Conservation (phyloP, 495 filamentous ascomycete genomes). For the Oidiodendron maius region DNA sequence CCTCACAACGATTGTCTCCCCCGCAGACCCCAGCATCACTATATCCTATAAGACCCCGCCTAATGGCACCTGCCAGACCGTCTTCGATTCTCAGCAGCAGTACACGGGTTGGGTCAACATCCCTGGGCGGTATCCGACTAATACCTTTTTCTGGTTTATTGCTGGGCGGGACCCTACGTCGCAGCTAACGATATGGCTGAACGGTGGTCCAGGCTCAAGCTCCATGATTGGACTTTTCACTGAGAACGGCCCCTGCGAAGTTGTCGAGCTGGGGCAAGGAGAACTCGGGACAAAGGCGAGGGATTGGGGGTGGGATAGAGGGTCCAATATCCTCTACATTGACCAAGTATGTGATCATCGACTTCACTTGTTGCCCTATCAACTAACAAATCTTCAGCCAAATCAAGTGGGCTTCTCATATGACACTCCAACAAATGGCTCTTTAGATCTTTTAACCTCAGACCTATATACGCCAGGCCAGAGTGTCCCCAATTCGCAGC, state of each 20-base stretch:
- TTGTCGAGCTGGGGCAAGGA: conserved; percentile 43
- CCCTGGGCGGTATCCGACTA: conserved; percentile 52
- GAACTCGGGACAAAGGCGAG: conserved; percentile 31
- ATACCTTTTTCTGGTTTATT: conserved; percentile 79
- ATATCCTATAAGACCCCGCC: conserved; percentile 54
- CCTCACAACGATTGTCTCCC: conserved; percentile 46
- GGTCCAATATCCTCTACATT: conserved; percentile 70
- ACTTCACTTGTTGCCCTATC: conserved; percentile 4
- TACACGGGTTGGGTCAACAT: conserved; percentile 45
- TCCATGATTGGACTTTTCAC: conserved; percentile 65
- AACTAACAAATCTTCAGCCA: conserved; percentile 31
- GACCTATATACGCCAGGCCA: conserved; percentile 25
- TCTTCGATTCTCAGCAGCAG: conserved; percentile 50
- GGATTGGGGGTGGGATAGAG: conserved; percentile 64
- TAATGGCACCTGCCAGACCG: conserved; percentile 46
- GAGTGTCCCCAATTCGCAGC: conserved; percentile 26
- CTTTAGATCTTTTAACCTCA: conserved; percentile 32
- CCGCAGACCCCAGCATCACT: conserved; percentile 50
- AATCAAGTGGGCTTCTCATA: conserved; percentile 54
- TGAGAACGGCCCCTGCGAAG: conserved; percentile 45
- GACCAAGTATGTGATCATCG: conserved; percentile 41
- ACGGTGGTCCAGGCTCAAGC: conserved; percentile 58
- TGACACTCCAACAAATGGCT: conserved; percentile 45
- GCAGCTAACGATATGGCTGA: conserved; percentile 63
- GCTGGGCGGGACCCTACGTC: conserved; percentile 55